Percentiles rank a stretch among this genome's conserved stretches.
phyloP scores from a whole-genome alignment of 768 basidiomycete genomes.

The Phaeotremella skinneri region DNA sequence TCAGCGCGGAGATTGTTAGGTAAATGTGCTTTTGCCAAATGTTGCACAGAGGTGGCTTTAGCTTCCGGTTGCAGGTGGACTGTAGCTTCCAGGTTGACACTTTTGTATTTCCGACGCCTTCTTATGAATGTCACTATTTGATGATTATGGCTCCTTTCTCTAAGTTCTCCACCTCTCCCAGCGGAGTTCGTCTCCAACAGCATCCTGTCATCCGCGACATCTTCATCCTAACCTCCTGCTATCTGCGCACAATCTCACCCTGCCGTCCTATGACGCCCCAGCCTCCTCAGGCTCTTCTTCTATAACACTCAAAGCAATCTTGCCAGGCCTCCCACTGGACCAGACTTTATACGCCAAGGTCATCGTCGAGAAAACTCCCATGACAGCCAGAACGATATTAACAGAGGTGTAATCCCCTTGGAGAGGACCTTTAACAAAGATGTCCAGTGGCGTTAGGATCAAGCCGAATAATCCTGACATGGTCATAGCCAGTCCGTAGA shows the following conservation, averaged over 20 bases:
- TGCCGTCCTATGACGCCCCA: not conserved
- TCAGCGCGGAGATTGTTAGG: conserved; percentile 16
- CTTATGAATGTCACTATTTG: no score
- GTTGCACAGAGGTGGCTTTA: no score
- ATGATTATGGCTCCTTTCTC: no score
- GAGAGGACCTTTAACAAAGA: conserved; percentile 46
- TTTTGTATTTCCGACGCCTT: no score
- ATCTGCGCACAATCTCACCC: not conserved
- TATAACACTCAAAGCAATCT: conserved; percentile 12
- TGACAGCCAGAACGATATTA: conserved; percentile 39
- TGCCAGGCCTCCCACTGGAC: conserved; percentile 12
- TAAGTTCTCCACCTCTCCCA: no score
- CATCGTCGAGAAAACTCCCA: conserved; percentile 30
- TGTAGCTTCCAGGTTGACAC: no score
- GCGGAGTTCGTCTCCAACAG: no score
- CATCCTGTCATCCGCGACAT: not conserved
- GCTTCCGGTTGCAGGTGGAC: no score
- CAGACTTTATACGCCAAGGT: conserved; percentile 20
- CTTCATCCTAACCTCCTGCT: not conserved
- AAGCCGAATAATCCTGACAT: conserved; percentile 51
- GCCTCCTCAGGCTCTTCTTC: conserved; percentile 13
- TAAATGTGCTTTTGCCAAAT: not conserved
- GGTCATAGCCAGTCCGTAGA: conserved; percentile 53
- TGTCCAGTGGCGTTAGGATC: conserved; percentile 50
- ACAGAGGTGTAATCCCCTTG: conserved; percentile 49